Evolutionary conservation across 2,329 filamentous ascomycete genomes (phyloP).

Genomic region (Ceratocystis albifundus): DNA sequence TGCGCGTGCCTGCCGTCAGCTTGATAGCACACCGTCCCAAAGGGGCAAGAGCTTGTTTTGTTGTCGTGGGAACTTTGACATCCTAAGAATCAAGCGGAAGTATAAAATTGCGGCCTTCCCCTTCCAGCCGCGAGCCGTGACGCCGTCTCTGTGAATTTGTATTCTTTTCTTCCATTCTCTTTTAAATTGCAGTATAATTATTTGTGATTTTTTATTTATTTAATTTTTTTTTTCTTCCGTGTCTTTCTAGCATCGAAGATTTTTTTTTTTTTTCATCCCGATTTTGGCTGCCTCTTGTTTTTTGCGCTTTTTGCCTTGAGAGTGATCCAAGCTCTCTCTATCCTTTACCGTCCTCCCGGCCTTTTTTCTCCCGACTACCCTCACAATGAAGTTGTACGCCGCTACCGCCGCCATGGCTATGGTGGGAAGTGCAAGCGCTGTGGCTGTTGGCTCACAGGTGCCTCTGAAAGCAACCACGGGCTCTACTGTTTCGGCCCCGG

Average conservation of each 20-base stretch:
- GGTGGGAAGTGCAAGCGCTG: conserved; percentile 20
- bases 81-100: not conserved
- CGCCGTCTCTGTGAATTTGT: not conserved
- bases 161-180: not conserved
- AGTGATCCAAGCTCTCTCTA: conserved; percentile 8
- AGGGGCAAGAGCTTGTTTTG: conserved; percentile 12
- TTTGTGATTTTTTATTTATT: not conserved
- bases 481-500: not conserved
- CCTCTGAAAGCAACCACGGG: conserved; percentile 8
- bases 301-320: not conserved
- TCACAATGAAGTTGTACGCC: conserved; percentile 19
- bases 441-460: conserved; percentile 18
- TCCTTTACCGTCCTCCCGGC: not conserved
- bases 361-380: not conserved
- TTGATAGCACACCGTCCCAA: not conserved
- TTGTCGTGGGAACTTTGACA: not conserved
- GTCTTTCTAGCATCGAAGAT: not conserved
- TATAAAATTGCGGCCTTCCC: conserved; percentile 8
- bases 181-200: not conserved
- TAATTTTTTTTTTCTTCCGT: not conserved
- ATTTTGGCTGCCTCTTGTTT: not conserved
- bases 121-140: not conserved
- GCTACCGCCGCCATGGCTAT: conserved; percentile 21
- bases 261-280: not conserved
- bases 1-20: conserved; percentile 11